A percentile compares a stretch with the other conserved stretches of the same genome.
Evolutionary conservation across 139 green algal genomes (phyloP).

Genomic region (Monoraphidium neglectum): DNA sequence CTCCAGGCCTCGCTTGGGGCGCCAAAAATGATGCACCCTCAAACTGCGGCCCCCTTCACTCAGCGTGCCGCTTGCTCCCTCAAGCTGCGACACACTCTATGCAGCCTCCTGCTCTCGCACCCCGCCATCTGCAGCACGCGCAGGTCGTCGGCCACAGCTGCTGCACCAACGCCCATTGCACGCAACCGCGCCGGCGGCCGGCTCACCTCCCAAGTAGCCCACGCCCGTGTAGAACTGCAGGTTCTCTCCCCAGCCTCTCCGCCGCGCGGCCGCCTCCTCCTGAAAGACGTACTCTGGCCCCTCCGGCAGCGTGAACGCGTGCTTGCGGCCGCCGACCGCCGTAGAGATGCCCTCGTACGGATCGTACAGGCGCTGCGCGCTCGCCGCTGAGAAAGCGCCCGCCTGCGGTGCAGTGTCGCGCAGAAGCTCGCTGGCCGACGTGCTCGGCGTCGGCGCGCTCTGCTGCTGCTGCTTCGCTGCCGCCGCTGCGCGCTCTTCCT

Average conservation of each 20-base stretch:
- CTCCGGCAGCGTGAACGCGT: constrained; percentile 64
- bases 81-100: too few species aligned
- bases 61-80: too few species aligned
- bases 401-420: not conserved
- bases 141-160: not conserved
- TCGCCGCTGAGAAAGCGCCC: not conserved
- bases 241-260: constrained; percentile 84
- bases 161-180: not conserved
- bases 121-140: not conserved
- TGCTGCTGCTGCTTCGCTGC: not conserved
- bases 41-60: too few species aligned
- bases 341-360: constrained; percentile 44
- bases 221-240: constrained; percentile 90
- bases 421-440: not conserved
- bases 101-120: too few species aligned
- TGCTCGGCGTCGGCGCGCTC: not conserved
- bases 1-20: too few species aligned
- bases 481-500: not conserved
- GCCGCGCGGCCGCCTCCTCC: constrained; percentile 76
- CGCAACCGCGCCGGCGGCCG: not conserved
- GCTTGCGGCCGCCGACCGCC: constrained; percentile 34
- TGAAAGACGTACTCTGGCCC: constrained; percentile 89
- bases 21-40: too few species aligned
- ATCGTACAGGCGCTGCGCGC: constrained; percentile 28
- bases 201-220: constrained; percentile 78